These are phyloP conservation scores for Nadsonia starkeyi-henricii DNA, from an alignment of 1,139 yeast species.

Conservation along the genomic window DNA sequence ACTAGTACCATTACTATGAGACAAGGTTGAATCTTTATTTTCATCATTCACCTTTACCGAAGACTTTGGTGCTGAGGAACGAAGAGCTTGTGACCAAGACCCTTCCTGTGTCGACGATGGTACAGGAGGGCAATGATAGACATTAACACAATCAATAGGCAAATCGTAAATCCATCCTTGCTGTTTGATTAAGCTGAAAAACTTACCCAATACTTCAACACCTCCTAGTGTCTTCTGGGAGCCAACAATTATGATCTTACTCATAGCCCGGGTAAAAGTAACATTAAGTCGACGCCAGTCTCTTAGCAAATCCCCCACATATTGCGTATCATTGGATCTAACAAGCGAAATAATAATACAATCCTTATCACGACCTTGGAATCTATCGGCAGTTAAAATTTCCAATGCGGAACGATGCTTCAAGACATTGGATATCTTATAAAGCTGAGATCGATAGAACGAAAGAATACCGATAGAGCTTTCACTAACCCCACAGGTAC, in stretches of 20 bases:
- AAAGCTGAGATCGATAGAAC: slow-evolving; percentile 69
- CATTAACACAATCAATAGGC: slow-evolving; percentile 31
- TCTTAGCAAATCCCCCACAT: slow-evolving; percentile 62
- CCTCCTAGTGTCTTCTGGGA: slow-evolving; percentile 49
- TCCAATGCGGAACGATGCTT: slow-evolving; percentile 38
- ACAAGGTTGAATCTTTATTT: too few relatives aligned
- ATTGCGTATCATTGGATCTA: slow-evolving; percentile 54
- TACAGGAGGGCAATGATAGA: slow-evolving; percentile 17
- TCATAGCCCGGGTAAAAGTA: slow-evolving; percentile 81
- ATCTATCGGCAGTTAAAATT: slow-evolving; percentile 84
- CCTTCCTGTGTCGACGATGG: not conserved
- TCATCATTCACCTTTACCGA: not conserved
- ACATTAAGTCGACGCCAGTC: slow-evolving; percentile 93
- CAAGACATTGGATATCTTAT: slow-evolving; percentile 36
- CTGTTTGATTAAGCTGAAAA: slow-evolving; percentile 44
- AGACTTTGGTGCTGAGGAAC: not conserved
- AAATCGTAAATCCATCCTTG: slow-evolving; percentile 54
- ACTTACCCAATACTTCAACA: slow-evolving; percentile 43
- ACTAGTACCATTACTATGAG: not conserved
- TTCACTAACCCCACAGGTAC: slow-evolving; percentile 45
- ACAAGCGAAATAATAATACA: slow-evolving; percentile 80
- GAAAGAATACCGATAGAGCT: slow-evolving; percentile 74
- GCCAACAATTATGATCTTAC: slow-evolving; percentile 73
- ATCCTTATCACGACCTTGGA: slow-evolving; percentile 91
- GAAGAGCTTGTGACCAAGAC: not conserved